Evolutionary conservation across 139 green algal genomes (phyloP).

Genomic region (Chlamydomonas asymmetrica): DNA sequence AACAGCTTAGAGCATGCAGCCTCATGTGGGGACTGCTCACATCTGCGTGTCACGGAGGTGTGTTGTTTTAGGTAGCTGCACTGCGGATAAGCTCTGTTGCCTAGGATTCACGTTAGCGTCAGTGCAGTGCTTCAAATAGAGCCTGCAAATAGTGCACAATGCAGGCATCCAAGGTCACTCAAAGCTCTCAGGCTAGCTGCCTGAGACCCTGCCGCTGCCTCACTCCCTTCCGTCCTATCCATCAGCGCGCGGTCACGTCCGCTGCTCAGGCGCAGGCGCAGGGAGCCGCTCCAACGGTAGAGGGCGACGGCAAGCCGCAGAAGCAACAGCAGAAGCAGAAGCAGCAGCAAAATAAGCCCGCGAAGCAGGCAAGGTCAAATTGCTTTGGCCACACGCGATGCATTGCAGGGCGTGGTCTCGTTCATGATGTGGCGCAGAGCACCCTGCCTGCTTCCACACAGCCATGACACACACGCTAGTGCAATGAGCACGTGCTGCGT

Average conservation of each 20-base stretch:
- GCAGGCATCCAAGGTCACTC: background rate
- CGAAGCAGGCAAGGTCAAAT: background rate
- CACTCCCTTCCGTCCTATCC: background rate
- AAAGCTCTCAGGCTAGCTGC: too few relatives aligned
- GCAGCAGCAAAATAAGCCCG: background rate
- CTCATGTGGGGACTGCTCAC: too few relatives aligned
- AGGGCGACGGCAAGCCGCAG: background rate
- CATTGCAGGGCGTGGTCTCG: background rate
- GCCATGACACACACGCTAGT: background rate
- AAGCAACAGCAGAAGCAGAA: slow-evolving; percentile 20
- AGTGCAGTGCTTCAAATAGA: too few relatives aligned
- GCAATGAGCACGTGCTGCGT: background rate
- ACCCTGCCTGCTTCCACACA: background rate
- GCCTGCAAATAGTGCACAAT: background rate
- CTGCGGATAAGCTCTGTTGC: too few relatives aligned
- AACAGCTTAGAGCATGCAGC: too few relatives aligned
- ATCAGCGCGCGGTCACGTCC: background rate
- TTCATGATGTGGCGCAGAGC: background rate
- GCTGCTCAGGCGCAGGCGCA: background rate
- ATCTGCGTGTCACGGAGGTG: too few relatives aligned
- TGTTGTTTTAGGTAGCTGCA: too few relatives aligned
- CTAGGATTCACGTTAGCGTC: too few relatives aligned
- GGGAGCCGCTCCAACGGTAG: background rate
- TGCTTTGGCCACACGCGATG: background rate
- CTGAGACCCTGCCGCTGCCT: background rate